These are phyloP conservation scores for Lactarius evosmus DNA, from an alignment of 768 basidiomycete species.

Conservation along the genomic window DNA sequence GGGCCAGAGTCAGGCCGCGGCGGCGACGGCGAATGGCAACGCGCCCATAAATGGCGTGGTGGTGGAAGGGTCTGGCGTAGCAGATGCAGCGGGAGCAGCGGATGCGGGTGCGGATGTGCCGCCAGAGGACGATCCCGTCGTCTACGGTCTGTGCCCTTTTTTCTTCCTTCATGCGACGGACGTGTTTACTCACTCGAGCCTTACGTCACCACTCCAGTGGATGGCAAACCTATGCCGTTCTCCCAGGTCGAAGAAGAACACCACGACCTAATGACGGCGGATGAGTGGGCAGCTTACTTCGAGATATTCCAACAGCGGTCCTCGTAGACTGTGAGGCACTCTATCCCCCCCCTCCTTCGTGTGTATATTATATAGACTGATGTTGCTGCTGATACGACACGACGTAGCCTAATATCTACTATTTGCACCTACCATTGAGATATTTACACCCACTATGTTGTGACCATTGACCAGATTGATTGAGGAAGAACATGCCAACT, in stretches of 20 bases:
- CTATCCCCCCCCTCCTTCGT: background rate
- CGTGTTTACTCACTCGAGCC: slow-evolving; percentile 12
- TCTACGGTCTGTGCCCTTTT: slow-evolving; percentile 54
- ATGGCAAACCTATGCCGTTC: slow-evolving; percentile 68
- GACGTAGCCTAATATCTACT: slow-evolving; percentile 5
- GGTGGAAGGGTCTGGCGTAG: background rate
- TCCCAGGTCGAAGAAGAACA: slow-evolving; percentile 88
- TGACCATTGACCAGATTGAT: too few relatives aligned
- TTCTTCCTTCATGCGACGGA: background rate
- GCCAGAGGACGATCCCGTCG: slow-evolving; percentile 54
- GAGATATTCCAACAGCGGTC: slow-evolving; percentile 56
- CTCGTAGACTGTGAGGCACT: slow-evolving; percentile 8
- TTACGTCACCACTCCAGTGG: slow-evolving; percentile 56
- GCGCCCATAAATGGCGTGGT: slow-evolving; percentile 27
- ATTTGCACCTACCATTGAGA: background rate
- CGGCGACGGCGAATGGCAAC: slow-evolving; percentile 35
- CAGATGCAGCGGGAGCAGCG: background rate
- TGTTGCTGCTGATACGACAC: background rate
- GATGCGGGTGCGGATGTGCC: slow-evolving; percentile 1
- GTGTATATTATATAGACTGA: background rate
- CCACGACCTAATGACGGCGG: slow-evolving; percentile 88
- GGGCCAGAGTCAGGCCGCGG: slow-evolving; percentile 10
- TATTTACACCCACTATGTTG: background rate
- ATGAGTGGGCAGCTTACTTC: slow-evolving; percentile 84
- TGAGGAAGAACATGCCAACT: background rate